Evolutionary conservation across 805 yeast genomes (phyloP).

Genomic region (Ogataea henricii): DNA sequence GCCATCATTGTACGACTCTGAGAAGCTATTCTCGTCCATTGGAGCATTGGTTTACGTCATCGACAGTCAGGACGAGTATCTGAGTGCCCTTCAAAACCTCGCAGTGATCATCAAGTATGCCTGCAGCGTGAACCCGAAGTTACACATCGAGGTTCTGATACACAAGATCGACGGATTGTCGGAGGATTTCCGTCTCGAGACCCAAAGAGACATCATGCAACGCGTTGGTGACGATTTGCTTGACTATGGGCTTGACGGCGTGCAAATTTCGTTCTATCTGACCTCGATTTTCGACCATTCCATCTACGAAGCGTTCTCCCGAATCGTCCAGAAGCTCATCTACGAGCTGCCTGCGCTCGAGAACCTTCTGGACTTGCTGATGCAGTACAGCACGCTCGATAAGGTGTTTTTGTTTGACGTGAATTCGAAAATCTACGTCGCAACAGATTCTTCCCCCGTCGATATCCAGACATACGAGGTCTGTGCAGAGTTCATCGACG

Average conservation of each 20-base stretch:
- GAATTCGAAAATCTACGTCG: slow-evolving; percentile 89
- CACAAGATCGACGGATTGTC: slow-evolving; percentile 95
- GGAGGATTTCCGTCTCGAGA: slow-evolving; percentile 91
- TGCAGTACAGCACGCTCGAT: slow-evolving; percentile 87
- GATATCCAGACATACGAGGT: slow-evolving; percentile 95
- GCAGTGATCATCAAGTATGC: slow-evolving; percentile 89
- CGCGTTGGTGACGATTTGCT: slow-evolving; percentile 89
- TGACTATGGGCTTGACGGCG: slow-evolving; percentile 88
- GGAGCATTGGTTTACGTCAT: slow-evolving; percentile 94
- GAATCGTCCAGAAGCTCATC: slow-evolving; percentile 88
- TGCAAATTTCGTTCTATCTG: slow-evolving; percentile 84
- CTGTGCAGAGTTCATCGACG: slow-evolving; percentile 96
- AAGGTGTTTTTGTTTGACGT: slow-evolving; percentile 92
- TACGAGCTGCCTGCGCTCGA: slow-evolving; percentile 88
- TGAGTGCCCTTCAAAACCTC: slow-evolving; percentile 85
- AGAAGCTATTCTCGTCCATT: slow-evolving; percentile 71
- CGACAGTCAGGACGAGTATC: slow-evolving; percentile 93
- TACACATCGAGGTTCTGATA: slow-evolving; percentile 88
- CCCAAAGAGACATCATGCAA: slow-evolving; percentile 95
- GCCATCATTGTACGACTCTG: slow-evolving; percentile 73
- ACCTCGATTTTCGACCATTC: slow-evolving; percentile 96
- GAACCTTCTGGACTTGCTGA: slow-evolving; percentile 82
- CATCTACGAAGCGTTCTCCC: slow-evolving; percentile 90
- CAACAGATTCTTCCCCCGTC: slow-evolving; percentile 94
- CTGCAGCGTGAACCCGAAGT: slow-evolving; percentile 75